These are phyloP conservation scores for Cyclocybe cylindracea DNA, from an alignment of 768 basidiomycete species.

Conservation along the genomic window DNA sequence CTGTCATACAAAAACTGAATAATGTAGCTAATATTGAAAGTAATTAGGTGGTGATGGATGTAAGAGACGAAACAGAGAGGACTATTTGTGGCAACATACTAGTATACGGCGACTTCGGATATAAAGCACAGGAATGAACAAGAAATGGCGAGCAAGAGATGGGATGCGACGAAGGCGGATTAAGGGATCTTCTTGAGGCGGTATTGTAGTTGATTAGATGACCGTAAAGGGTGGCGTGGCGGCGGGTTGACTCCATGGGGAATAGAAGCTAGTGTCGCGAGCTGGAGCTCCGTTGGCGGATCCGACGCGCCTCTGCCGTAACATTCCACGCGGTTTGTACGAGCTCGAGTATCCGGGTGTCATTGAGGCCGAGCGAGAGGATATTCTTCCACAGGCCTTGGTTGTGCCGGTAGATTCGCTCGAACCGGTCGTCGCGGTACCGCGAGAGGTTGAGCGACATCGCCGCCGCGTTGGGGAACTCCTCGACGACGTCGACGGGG, in stretches of 20 bases:
- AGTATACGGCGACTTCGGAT: no score
- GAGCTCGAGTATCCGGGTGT: constrained; percentile 45
- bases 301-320: constrained; percentile 61
- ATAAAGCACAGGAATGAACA: no score
- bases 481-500: constrained; percentile 52
- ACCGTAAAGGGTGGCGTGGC: no score
- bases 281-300: constrained; percentile 24
- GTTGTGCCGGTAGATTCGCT: constrained; percentile 40
- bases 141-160: no score
- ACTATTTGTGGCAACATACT: no score
- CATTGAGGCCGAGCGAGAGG: constrained; percentile 51
- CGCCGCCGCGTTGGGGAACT: constrained; percentile 61
- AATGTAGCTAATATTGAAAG: no score
- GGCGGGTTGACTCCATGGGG: background rate
- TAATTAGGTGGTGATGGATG: no score
- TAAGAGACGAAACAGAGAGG: no score
- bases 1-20: no score
- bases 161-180: no score
- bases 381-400: constrained; percentile 71
- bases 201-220: no score
- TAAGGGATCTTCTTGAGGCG: no score
- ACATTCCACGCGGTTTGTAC: constrained; percentile 72
- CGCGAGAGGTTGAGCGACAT: constrained; percentile 56
- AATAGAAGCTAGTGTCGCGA: background rate
- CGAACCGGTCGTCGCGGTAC: constrained; percentile 36